Evolutionary conservation across 169 alveolate species (phyloP), one percentile per base, ranked within the genome.

Genomic region (Babesia ovis): DNA sequence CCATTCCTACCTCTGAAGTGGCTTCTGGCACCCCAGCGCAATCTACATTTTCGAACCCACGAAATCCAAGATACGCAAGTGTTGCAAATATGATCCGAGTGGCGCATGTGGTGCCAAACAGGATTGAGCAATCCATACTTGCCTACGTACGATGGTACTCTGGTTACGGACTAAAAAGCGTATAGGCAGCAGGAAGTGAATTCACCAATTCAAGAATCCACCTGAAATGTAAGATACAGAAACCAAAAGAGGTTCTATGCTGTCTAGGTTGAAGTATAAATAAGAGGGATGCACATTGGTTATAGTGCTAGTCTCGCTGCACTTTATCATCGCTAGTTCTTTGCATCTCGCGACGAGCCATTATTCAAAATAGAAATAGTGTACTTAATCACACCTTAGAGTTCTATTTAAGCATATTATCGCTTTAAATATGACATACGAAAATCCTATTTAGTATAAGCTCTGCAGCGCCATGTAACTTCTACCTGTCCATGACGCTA

Each of bases 241-340:
- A 18, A 20, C 27, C 20, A 18, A 48, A 48, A 20, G 20, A 12
- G 5, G 14, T 12, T 48, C 56, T 12, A 20, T 48, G 27, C 27
- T 20, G 27, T 48, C 32, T 48, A 48, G 20, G 27, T 48, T 20
- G 27, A 48, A 8, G 20, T 48, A 48, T 48, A 12, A 8, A 39
- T 6, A 48, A 48, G 9, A 5, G 5, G 20, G 20, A 48, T 55
- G 42, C 64, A 55, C 64, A 55, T 55, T 22, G 5, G n/a, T 55
- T 27, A 27, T 55, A 55, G 64, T 55, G 64, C 45, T 55, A 45
- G n/a, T 27, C 39, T 5, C 42, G 64, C 64, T 55, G 64, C 64
- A 12, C n/a, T 29, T 55, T 55, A 20, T 55, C 64, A 6, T 27
- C 64, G 64, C 35, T 55, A 55, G 64, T 29, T 32, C 43, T n/a